Evolutionary conservation across 2,329 filamentous ascomycete genomes (phyloP), one percentile per base, ranked within the genome.

Genomic region (Zasmidium angulare): DNA sequence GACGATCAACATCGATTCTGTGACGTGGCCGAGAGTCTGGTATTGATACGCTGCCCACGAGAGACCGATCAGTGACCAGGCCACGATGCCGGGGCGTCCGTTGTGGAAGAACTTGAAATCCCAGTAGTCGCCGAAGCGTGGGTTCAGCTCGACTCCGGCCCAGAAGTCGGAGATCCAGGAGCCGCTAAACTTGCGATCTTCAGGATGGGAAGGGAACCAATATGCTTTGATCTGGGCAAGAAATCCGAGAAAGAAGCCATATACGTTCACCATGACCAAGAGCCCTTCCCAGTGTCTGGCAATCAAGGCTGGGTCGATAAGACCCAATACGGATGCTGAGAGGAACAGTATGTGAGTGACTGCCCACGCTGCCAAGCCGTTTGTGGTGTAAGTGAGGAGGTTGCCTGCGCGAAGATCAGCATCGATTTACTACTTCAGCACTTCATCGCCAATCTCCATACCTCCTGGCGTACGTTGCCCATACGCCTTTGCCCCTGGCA

Each of bases 31-130:
- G 17, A 60, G 51, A 9, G 29, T 40, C 26, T 63, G 56, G 51
- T 63, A 53, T 53, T 65, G 63, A 50, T 62, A 63, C 14, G 63
- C 63, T 11, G 63, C 59, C 56, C 59, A 65, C 19, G 60, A 63
- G 6, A 60, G 17, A 23, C 63, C 59, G 63, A 65, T 62, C 46
- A 65, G 43, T 17, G 63, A 63, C 63, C 63, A 69, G 66, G 56
- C 61, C 4, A 60, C 56, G 47, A 63, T 63, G 12, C 61, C 58
- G 21, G 56, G 52, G 7, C 61, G 58, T 20, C 61, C 53, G 19
- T 63, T 63, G 55, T 63, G 61, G 56, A 63, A 63, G 40, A 63
- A 63, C 47, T 63, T 63, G 40, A 63, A 46, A 40, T 61, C 61
- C 26, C 56, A 59, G 31, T 56, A 53, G 14, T 60, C 43, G 14